Evolutionary conservation across 202 grass and related monocot genomes (phyloP).

Genomic region (Brachypodium distachyon): DNA sequence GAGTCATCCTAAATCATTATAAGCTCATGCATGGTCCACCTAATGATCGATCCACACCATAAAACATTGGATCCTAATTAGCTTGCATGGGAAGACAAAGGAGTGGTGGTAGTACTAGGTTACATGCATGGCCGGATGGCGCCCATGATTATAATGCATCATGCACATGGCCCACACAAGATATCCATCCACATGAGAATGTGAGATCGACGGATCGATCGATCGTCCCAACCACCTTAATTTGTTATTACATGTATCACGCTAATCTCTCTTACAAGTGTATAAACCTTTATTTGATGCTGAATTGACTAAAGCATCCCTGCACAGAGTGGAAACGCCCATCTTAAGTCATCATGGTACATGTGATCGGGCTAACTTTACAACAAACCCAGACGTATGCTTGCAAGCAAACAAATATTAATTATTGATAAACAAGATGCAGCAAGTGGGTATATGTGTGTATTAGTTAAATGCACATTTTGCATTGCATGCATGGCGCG

Average conservation of each 20-base stretch:
- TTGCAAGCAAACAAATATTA: not conserved
- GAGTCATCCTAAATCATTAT: not conserved
- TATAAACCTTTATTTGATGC: not conserved
- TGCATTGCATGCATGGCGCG: not conserved
- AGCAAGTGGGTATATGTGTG: not conserved
- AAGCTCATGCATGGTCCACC: not conserved
- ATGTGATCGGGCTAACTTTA: slow-evolving; percentile 5
- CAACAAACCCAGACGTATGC: not conserved
- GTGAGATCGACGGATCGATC: no score
- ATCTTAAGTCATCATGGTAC: not conserved
- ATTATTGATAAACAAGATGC: not conserved
- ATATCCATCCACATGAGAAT: not conserved
- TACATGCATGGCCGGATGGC: not conserved
- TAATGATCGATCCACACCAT: not conserved
- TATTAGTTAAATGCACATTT: no score
- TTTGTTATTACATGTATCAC: not conserved
- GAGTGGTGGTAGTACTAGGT: not conserved
- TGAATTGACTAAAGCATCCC: not conserved
- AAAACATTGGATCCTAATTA: slow-evolving; percentile 26
- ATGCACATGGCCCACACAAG: slow-evolving; percentile 17
- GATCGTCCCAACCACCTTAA: not conserved
- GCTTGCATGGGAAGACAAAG: slow-evolving; percentile 24
- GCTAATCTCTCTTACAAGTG: not conserved
- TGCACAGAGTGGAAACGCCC: not conserved
- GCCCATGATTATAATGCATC: not conserved